These are phyloP conservation scores for Pseudocercospora eumusae DNA, from an alignment of 2,329 filamentous ascomycete genomes.

Conservation along the genomic window DNA sequence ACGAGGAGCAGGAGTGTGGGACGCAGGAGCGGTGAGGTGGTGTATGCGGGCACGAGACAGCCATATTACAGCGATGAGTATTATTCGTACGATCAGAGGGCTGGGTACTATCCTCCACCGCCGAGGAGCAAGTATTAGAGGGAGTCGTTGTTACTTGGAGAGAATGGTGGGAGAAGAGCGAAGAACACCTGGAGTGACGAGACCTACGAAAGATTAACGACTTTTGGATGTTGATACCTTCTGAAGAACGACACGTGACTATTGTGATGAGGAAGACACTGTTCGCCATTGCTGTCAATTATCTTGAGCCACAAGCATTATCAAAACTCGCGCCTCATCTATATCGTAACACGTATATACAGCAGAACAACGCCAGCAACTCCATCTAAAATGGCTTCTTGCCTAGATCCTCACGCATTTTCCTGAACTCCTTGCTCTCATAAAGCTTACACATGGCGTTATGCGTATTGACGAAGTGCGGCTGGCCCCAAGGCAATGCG, in stretches of 20 bases:
- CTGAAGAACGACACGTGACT: neutral
- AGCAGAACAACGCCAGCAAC: neutral
- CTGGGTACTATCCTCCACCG: conserved; percentile 19
- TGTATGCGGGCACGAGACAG: conserved; percentile 18
- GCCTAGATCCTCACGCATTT: conserved; percentile 15
- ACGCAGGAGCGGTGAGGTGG: conserved; percentile 15
- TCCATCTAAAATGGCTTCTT: conserved; percentile 18
- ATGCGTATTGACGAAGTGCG: conserved; percentile 25
- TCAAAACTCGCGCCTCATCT: conserved; percentile 1
- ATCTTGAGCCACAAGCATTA: neutral
- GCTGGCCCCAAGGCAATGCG: conserved; percentile 21
- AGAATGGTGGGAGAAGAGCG: neutral
- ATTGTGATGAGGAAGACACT: neutral
- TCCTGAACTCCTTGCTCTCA: conserved; percentile 24
- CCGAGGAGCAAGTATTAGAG: conserved; percentile 22
- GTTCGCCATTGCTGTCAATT: conserved; percentile 2
- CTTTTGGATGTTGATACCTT: neutral
- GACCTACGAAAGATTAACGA: neutral
- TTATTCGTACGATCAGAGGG: conserved; percentile 14
- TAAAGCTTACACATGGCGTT: conserved; percentile 26
- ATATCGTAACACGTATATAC: conserved; percentile 10
- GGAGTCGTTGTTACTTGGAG: neutral
- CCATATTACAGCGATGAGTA: conserved; percentile 23
- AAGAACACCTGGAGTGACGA: neutral
- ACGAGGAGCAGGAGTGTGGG: conserved; percentile 20